A percentile compares a stretch with the other conserved stretches of the same genome.
phyloP scores from a whole-genome alignment of 768 basidiomycete genomes.

The Daedalea quercina region DNA sequence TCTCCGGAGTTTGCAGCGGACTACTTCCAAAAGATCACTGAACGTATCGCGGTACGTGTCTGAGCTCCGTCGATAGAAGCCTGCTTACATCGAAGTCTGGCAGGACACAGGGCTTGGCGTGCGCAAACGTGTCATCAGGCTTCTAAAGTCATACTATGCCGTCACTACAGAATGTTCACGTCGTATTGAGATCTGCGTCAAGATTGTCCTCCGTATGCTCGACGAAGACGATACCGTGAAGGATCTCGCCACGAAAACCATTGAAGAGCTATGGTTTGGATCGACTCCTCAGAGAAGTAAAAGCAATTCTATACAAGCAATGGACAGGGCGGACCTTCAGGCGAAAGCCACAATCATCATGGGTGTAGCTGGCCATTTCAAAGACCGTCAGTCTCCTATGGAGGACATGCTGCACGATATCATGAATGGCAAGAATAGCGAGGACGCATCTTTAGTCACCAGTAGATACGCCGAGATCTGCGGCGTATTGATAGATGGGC shows the following conservation, averaged over 20 bases:
- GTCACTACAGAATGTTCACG: slow-evolving; percentile 53
- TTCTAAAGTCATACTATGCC: slow-evolving; percentile 76
- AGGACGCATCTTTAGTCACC: slow-evolving; percentile 47
- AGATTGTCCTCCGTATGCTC: slow-evolving; percentile 74
- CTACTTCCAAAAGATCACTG: slow-evolving; percentile 84
- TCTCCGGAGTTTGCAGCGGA: slow-evolving; percentile 82
- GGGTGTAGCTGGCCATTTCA: slow-evolving; percentile 76
- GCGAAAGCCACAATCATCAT: slow-evolving; percentile 78
- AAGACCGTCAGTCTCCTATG: slow-evolving; percentile 75
- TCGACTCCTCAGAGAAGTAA: not conserved
- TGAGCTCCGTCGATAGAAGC: not conserved
- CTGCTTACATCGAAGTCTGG: not conserved
- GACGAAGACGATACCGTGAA: slow-evolving; percentile 96
- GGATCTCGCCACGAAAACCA: slow-evolving; percentile 83
- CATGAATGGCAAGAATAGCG: slow-evolving; percentile 62
- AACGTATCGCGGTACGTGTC: slow-evolving; percentile 76
- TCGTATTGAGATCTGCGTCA: slow-evolving; percentile 73
- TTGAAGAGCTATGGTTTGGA: slow-evolving; percentile 87
- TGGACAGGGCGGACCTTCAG: slow-evolving; percentile 50
- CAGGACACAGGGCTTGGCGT: slow-evolving; percentile 94
- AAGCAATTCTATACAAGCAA: slow-evolving; percentile 13
- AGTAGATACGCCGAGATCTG: slow-evolving; percentile 75
- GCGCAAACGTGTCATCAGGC: slow-evolving; percentile 92
- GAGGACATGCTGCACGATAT: slow-evolving; percentile 84
- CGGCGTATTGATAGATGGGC: slow-evolving; percentile 76